These are phyloP conservation scores for Theileria parva DNA, from an alignment of 169 alveolate genomes.

Conservation along the genomic window DNA sequence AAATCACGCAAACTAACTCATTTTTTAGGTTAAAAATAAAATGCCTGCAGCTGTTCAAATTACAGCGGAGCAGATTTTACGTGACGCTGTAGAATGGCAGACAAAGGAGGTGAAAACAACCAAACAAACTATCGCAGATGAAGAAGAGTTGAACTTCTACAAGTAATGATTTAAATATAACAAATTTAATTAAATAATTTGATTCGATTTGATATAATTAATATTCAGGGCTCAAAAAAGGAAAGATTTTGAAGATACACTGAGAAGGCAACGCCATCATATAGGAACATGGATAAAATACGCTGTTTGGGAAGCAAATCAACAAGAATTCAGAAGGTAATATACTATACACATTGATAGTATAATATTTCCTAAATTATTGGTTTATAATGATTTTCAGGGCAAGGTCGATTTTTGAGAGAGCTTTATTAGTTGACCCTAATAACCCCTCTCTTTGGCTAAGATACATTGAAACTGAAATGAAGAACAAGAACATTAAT, in stretches of 20 bases:
- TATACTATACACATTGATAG: background rate
- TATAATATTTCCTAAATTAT: background rate
- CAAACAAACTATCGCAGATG: conserved; percentile 84
- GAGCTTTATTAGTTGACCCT: conserved; percentile 96
- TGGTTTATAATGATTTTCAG: conserved; percentile 34
- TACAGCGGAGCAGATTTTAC: conserved; percentile 97
- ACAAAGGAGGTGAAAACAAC: conserved; percentile 80
- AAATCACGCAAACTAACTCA: background rate
- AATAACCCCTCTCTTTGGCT: conserved; percentile 93
- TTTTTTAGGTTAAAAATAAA: conserved; percentile 89
- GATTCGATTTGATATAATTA: background rate
- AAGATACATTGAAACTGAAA: conserved; percentile 97
- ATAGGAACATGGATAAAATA: conserved; percentile 95
- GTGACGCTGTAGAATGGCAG: conserved; percentile 95
- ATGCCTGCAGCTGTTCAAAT: conserved; percentile 96
- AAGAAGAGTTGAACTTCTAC: conserved; percentile 93
- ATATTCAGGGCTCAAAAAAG: conserved; percentile 84
- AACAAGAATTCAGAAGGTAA: conserved; percentile 87
- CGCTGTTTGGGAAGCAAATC: conserved; percentile 98
- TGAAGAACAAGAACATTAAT: conserved; percentile 92
- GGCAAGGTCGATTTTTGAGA: conserved; percentile 95
- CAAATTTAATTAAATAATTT: background rate
- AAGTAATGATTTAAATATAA: conserved; percentile 60
- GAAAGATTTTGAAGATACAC: conserved; percentile 94
- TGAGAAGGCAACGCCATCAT: conserved; percentile 92